Evolutionary conservation across 805 yeast species (phyloP).

Genomic region (Hanseniaspora clermontiae): DNA sequence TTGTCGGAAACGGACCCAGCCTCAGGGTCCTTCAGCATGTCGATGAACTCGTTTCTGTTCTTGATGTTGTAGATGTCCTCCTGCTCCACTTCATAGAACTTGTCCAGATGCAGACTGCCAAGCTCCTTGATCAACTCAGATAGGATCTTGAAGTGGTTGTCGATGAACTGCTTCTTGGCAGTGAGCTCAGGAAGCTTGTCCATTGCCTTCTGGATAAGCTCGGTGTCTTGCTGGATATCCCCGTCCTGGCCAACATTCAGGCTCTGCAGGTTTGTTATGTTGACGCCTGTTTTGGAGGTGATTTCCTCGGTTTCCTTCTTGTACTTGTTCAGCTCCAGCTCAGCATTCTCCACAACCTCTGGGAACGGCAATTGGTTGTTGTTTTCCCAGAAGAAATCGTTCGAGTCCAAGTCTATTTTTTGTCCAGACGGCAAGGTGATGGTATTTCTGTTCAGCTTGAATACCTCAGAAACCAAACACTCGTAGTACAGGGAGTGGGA

Average conservation of each 20-base stretch:
- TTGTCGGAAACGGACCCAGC: constrained; percentile 66
- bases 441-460: constrained; percentile 69
- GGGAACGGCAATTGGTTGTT: constrained; percentile 89
- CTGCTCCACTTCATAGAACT: constrained; percentile 90
- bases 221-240: constrained; percentile 35
- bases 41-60: constrained; percentile 46
- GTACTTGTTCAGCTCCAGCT: constrained; percentile 63
- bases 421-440: constrained; percentile 44
- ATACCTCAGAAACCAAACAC: constrained; percentile 88
- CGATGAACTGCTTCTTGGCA: constrained; percentile 73
- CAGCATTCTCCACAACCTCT: constrained; percentile 96
- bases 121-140: constrained; percentile 71
- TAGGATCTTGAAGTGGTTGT: constrained; percentile 92
- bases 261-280: constrained; percentile 63
- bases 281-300: constrained; percentile 59
- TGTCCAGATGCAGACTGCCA: constrained; percentile 76
- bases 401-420: constrained; percentile 78
- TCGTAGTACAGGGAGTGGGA: constrained; percentile 97
- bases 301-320: constrained; percentile 80
- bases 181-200: constrained; percentile 87
- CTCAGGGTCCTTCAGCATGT: constrained; percentile 39
- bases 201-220: constrained; percentile 71
- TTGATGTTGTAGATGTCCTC: constrained; percentile 43
- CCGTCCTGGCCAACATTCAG: constrained; percentile 21
- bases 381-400: constrained; percentile 80